Percentiles rank a stretch among this genome's conserved stretches.
Conservation (phyloP, 495 filamentous ascomycete species). For the Lasiosphaeria hispida region DNA sequence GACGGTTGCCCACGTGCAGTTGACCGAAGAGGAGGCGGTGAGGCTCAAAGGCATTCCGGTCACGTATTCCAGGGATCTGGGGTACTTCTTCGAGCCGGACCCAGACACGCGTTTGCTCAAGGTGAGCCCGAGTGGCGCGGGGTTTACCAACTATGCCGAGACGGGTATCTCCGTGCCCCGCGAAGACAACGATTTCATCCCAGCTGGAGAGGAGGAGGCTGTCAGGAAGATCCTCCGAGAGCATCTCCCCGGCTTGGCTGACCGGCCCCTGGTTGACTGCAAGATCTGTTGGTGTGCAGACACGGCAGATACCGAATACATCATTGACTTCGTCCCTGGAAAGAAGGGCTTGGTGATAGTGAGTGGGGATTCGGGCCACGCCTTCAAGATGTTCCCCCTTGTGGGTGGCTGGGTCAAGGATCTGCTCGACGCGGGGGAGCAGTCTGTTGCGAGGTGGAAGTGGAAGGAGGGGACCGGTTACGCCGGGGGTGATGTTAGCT, state of each 20-base stretch:
- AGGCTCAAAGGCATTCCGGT: constrained; percentile 53
- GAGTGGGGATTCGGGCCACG: constrained; percentile 54
- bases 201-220: constrained; percentile 46
- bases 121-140: constrained; percentile 53
- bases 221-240: constrained; percentile 47
- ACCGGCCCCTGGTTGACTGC: constrained; percentile 47
- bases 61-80: constrained; percentile 53
- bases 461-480: constrained; percentile 25
- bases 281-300: constrained; percentile 59
- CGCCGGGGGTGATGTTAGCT: constrained; percentile 4
- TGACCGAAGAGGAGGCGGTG: constrained; percentile 50
- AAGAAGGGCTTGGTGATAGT: constrained; percentile 44
- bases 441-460: constrained; percentile 22
- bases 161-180: constrained; percentile 28
- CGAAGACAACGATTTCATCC: constrained; percentile 42
- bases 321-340: constrained; percentile 54
- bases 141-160: constrained; percentile 46
- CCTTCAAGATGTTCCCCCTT: constrained; percentile 58
- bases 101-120: constrained; percentile 53
- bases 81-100: constrained; percentile 61
- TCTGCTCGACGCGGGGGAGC: constrained; percentile 22
- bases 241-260: constrained; percentile 48
- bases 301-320: constrained; percentile 53
- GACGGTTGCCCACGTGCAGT: constrained; percentile 54
- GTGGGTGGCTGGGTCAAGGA: constrained; percentile 49